A percentile compares a stretch with the other conserved stretches of the same genome.
phyloP scores from a whole-genome alignment of 768 basidiomycete species.

The Suillus decipiens region DNA sequence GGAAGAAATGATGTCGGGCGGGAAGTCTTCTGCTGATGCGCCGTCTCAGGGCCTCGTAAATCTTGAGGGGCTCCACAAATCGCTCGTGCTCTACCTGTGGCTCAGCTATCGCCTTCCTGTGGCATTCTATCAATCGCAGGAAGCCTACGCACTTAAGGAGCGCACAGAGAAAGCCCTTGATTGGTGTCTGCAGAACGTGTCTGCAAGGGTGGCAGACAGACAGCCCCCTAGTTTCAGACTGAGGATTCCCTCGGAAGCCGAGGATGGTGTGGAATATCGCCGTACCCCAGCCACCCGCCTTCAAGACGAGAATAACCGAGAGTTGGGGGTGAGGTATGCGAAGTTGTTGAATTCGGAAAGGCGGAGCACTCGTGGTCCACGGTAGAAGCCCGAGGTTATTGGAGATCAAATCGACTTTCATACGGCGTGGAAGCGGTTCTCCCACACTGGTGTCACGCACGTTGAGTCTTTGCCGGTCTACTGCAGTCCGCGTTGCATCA shows the following conservation, averaged over 20 bases:
- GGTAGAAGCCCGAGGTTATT: not conserved
- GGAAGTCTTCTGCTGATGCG: slow-evolving; percentile 8
- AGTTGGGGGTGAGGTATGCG: slow-evolving; percentile 1
- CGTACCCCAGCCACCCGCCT: slow-evolving; percentile 6
- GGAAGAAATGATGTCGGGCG: slow-evolving; percentile 25
- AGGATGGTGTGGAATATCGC: slow-evolving; percentile 24
- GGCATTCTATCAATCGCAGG: slow-evolving; percentile 58
- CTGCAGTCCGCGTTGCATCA: not conserved
- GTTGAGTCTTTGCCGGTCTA: not conserved
- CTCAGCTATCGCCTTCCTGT: slow-evolving; percentile 69
- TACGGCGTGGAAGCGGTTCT: not conserved
- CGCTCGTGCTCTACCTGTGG: slow-evolving; percentile 84
- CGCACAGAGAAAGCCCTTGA: slow-evolving; percentile 70
- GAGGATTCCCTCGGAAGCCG: not conserved
- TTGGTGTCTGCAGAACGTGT: slow-evolving; percentile 52
- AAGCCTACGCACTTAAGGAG: slow-evolving; percentile 54
- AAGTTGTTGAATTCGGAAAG: slow-evolving; percentile 2
- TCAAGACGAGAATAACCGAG: not conserved
- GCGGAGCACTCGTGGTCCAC: not conserved
- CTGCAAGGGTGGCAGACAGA: slow-evolving; percentile 18
- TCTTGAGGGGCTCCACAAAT: slow-evolving; percentile 81
- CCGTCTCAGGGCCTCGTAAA: slow-evolving; percentile 19
- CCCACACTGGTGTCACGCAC: not conserved
- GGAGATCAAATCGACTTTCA: not conserved
- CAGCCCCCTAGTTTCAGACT: not conserved